Base-by-base conservation (phyloP, 768 basidiomycete genomes). In the Amanita polypyramis region DNA sequence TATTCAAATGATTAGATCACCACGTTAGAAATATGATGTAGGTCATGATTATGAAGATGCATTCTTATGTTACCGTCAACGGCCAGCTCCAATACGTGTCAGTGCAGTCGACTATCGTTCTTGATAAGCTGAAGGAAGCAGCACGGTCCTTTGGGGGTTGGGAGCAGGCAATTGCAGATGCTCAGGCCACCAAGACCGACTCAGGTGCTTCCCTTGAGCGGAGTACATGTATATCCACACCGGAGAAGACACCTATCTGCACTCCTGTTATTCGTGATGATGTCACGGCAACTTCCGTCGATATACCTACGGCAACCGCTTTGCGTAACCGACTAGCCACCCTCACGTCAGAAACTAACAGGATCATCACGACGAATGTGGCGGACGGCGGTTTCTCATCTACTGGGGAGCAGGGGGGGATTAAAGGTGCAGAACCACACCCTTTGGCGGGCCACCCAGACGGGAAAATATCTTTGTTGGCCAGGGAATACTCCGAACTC, bases 11-110 rank as follows among this genome's bases (percentile, higher is more conserved):
- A 25, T 36, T 27, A 32, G 23, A 14, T 29, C 6, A 6, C 34
- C 11, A n/a, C n/a, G 53, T 40, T 23, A 47, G 30, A 32, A 52
- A 6, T 2, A 34, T 21, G 5, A 9, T 12, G 17, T 43, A 82
- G 78, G 77, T 83, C 51, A 82, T 93, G 82, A 76, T 92, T 56
- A 93, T 93, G 90, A 89, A 96, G 66, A 84, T 95, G 73, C 94
- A 99, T 63, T 96, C 92, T 4, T 99, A 97, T 65, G 77, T 87
- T 62, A 75, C 82, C 17, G 76, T 85, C 36, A 97, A 97, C 58
- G 91, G 95, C 4, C 80, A 88, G 55, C 78, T 96, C 17, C 77
- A 85, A 51, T 61, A 65, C 6, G 66, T 75, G 10, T 60, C 69
- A 14, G 63, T 71, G 29, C 73, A 80, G 45, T 71, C 77, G 0